Percentiles rank a stretch among this genome's conserved stretches.
Evolutionary conservation across 768 basidiomycete genomes (phyloP).

Genomic region (Termitomyces sp.): DNA sequence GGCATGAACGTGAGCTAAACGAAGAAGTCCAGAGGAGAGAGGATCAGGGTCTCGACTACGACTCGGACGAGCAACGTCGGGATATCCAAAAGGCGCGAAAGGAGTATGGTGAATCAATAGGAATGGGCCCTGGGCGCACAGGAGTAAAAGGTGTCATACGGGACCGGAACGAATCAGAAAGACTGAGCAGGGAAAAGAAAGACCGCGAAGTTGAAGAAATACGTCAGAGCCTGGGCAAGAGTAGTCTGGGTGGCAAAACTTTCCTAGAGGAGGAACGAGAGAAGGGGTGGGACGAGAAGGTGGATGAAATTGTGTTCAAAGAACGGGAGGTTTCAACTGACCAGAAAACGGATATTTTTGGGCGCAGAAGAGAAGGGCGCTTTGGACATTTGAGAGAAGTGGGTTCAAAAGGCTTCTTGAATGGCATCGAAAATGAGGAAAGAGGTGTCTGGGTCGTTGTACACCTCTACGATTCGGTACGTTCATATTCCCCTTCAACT

Average conservation of each 20-base stretch:
- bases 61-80: conserved; percentile 36
- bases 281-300: conserved; percentile 41
- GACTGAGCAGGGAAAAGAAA: conserved; percentile 46
- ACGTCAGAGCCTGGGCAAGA: conserved; percentile 57
- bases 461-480: conserved; percentile 77
- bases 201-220: conserved; percentile 48
- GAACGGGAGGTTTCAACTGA: conserved; percentile 32
- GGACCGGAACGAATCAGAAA: conserved; percentile 67
- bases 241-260: conserved; percentile 61
- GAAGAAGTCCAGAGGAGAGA: conserved; percentile 30
- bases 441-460: conserved; percentile 75
- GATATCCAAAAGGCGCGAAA: conserved; percentile 26
- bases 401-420: conserved; percentile 64
- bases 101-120: conserved; percentile 54
- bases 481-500: conserved; percentile 19
- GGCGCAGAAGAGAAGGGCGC: conserved; percentile 43
- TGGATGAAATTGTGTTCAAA: conserved; percentile 38
- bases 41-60: conserved; percentile 38
- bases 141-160: conserved; percentile 88
- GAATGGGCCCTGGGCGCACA: conserved; percentile 82
- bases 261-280: conserved; percentile 74
- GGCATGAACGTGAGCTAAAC: conserved; percentile 46
- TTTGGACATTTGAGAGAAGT: conserved; percentile 84
- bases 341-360: conserved; percentile 39
- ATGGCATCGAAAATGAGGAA: conserved; percentile 71